Conservation (phyloP, 345 rosid species). For the Gossypium ekmanianum region DNA sequence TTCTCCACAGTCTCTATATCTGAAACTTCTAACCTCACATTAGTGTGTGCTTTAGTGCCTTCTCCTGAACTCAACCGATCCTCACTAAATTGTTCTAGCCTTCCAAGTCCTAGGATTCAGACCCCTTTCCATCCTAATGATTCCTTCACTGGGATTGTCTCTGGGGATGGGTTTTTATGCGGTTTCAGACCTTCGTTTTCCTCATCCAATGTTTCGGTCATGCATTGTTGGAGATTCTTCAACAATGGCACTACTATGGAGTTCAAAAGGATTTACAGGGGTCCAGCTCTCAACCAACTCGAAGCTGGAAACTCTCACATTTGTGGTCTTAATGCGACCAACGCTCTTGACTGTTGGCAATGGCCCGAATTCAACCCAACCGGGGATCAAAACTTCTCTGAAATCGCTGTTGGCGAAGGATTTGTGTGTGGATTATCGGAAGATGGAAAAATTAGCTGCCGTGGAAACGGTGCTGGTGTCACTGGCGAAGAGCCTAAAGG, state of each 20-base stretch:
- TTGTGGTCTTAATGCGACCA: conserved; percentile 48
- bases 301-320: conserved; percentile 45
- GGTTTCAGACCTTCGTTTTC: conserved; percentile 24
- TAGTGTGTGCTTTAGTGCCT: conserved; percentile 47
- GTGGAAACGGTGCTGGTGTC: not conserved
- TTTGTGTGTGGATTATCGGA: conserved; percentile 51
- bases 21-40: conserved; percentile 30
- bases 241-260: conserved; percentile 16
- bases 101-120: conserved; percentile 24
- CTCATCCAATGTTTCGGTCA: conserved; percentile 25
- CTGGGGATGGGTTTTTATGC: conserved; percentile 65
- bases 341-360: conserved; percentile 53
- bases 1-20: conserved; percentile 63
- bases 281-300: conserved; percentile 34
- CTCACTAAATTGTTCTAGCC: conserved; percentile 50
- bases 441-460: conserved; percentile 27
- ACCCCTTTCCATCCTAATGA: conserved; percentile 7
- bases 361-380: conserved; percentile 20
- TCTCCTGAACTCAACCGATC: not conserved
- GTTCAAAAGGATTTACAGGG: conserved; percentile 38
- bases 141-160: conserved; percentile 45
- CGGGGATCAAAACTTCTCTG: not conserved
- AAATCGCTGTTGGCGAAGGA: conserved; percentile 51
- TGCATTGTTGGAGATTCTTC: conserved; percentile 64
- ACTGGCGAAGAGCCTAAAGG: not conserved